Evolutionary conservation across 305 asterid species (phyloP), one percentile per base, ranked within the genome.

Genomic region (Striga hermonthica): DNA sequence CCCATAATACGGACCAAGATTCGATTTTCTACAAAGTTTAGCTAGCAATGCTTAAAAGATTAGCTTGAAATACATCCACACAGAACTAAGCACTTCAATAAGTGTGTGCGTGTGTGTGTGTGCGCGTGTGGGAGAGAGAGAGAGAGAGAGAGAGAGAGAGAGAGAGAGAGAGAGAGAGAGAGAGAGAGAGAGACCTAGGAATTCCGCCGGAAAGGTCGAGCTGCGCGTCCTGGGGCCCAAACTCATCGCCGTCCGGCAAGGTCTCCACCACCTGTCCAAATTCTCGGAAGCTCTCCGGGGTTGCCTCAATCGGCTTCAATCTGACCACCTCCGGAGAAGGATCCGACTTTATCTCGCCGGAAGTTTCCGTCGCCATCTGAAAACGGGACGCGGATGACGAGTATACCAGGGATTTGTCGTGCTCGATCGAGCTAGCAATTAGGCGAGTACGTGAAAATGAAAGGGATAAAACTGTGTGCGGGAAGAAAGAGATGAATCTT

Each of bases 141-240:
- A 4, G 12, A 60, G 55, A 44, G 12, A 36, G 62, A 41, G 50
- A 85, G 7, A 15, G 35, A 59, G 38, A 11, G 16, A 34, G 22
- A 4, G 12, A 60, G 55, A 44, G 12, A 36, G 62, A 41, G 50
- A 85, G n/a, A n/a, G 7, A 15, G 35, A 59, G 38, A 11, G 16
- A 34, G 22, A 4, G 12, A 60, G 55, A 44, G 12, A 36, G 62
- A 41, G 50, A 85, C 98, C 98, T 81, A 3, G 98, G 97, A 14
- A 66, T 74, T 71, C 91, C 97, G n/a, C 49, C 81, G 50, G 80
- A 74, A 31, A 87, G 86, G 79, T 87, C 95, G 72, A 92, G 91
- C 70, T 79, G 95, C 60, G 98, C 98, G 68, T 89, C 97, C 13
- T 22, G 60, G 14, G 95, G 92, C n/a, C 96, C 95, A 62, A 79